Evolutionary conservation across 495 filamentous ascomycete species (phyloP).

Genomic region (Neurospora sp.): DNA sequence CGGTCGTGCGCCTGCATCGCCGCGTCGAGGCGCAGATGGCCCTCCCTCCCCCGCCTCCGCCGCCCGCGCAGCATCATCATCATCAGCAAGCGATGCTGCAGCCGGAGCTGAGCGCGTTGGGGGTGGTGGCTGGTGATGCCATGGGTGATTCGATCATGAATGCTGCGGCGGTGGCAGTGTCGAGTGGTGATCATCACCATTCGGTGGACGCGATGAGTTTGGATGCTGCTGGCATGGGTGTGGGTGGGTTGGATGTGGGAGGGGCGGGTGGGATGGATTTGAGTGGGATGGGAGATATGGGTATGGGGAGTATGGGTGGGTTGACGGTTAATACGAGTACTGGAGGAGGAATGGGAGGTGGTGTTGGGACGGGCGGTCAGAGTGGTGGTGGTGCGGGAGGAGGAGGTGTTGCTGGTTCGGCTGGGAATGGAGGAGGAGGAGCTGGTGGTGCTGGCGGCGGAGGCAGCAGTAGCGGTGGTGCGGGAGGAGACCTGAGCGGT

Average conservation of each 20-base stretch:
- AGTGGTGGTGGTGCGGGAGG: background rate
- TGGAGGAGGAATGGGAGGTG: background rate
- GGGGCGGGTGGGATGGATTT: slow-evolving; percentile 10
- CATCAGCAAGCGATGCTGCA: slow-evolving; percentile 11
- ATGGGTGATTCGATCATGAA: slow-evolving; percentile 18
- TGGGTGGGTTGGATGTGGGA: slow-evolving; percentile 12
- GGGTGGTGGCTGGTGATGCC: slow-evolving; percentile 15
- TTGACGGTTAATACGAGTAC: background rate
- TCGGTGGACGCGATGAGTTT: slow-evolving; percentile 21
- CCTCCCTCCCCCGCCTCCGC: slow-evolving; percentile 20
- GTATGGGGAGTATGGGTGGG: slow-evolving; percentile 3
- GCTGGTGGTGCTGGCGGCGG: slow-evolving; percentile 19
- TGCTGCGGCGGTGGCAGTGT: slow-evolving; percentile 21
- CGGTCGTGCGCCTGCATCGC: slow-evolving; percentile 64
- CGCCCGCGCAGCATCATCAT: background rate
- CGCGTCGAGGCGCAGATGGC: slow-evolving; percentile 56
- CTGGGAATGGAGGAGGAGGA: background rate
- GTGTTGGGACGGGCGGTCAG: too few species aligned
- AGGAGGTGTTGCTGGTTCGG: background rate
- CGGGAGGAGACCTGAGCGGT: slow-evolving; percentile 22
- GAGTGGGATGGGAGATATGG: slow-evolving; percentile 2
- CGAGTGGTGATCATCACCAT: background rate
- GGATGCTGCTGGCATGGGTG: slow-evolving; percentile 15
- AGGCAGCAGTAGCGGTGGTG: background rate
- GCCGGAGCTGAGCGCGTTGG: slow-evolving; percentile 17